Base-by-base conservation (phyloP, 371 early-diverging fungal species). In the Syncephalis fuscata region DNA sequence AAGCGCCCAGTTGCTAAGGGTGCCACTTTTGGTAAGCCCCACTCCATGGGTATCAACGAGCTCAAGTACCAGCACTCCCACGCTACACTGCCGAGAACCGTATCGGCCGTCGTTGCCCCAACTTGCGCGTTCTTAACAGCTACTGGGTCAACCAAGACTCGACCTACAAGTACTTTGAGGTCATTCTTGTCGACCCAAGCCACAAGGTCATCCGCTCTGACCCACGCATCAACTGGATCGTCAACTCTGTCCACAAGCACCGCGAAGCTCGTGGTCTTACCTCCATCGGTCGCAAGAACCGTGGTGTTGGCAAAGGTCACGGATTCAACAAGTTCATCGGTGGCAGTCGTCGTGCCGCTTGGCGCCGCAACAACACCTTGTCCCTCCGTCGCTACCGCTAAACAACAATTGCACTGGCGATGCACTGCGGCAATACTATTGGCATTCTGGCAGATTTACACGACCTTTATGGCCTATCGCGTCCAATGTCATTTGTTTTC, bases 91-190 rank as follows among this genome's bases (percentile, higher is more conserved):
- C 96, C 51, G 99, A 99, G 76, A 86, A 90, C 67, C 87, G 92
- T 70, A 93, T 93, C 48, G 99, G 96, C 54, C 80, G 86, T 66
- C 84, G 81, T 66, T 91, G 91, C 71, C 78, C 76, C 53, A 90
- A 89, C 76, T 71, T 98, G 60, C 84, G 98, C 56, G 91, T 99
- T 46, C 76, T 99, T 52, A 95, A 92, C 86, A 90, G 91, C 49
- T 99, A 99, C 88, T 95, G 97, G 97, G 84, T 99, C 53, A 93
- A 93, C 86, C 82, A 88, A 75, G 99, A 98, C 70, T 72, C 91
- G 53, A 88, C 90, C 61, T 96, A 84, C 85, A 97, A 99, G 80
- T 94, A 84, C 84, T 99, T 71, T 68, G 99, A 99, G 71, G 93
- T 97, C 62, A 98, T 99, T 70, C 77, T 90, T 50, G 97, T 98